Conservation (phyloP, 257 asterid species). For the Apocynum venetum region DNA sequence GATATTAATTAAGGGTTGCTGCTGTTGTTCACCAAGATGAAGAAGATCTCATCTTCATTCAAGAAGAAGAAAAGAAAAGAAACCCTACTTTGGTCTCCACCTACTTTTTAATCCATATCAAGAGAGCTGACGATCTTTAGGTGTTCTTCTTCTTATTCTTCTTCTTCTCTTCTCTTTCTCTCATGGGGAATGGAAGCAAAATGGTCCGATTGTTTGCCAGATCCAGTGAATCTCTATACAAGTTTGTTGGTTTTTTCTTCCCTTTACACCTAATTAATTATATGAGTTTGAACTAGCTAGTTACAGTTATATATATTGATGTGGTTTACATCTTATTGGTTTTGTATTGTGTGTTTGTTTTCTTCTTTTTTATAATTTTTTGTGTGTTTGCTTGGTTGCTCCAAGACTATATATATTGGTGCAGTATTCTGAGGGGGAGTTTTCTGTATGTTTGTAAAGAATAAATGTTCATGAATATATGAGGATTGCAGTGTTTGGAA, state of each 20-base stretch:
- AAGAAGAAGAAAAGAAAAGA: slow-evolving; percentile 33
- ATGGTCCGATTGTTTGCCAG: slow-evolving; percentile 54
- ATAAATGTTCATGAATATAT: slow-evolving; percentile 11
- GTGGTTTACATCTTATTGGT: no score
- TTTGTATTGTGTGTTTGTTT: background rate
- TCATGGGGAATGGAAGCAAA: slow-evolving; percentile 60
- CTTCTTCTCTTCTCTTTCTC: slow-evolving; percentile 36
- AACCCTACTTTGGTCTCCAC: slow-evolving; percentile 41
- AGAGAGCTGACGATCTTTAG: background rate
- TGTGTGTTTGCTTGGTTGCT: background rate
- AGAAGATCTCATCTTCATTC: slow-evolving; percentile 20
- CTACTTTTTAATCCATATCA: background rate
- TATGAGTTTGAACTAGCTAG: no score
- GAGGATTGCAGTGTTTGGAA: background rate
- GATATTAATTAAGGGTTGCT: background rate
- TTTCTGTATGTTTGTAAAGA: slow-evolving; percentile 6
- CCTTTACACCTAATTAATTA: background rate
- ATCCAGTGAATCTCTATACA: slow-evolving; percentile 15
- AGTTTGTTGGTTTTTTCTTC: background rate
- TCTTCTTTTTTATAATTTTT: background rate
- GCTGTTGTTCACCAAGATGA: slow-evolving; percentile 16
- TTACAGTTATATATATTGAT: no score
- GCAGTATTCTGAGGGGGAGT: background rate
- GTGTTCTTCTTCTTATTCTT: slow-evolving; percentile 10
- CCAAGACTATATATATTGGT: background rate